Evolutionary conservation across 1,139 yeast genomes (phyloP), one percentile per base, ranked within the genome.

Genomic region (Meyerozyma athensensis): DNA sequence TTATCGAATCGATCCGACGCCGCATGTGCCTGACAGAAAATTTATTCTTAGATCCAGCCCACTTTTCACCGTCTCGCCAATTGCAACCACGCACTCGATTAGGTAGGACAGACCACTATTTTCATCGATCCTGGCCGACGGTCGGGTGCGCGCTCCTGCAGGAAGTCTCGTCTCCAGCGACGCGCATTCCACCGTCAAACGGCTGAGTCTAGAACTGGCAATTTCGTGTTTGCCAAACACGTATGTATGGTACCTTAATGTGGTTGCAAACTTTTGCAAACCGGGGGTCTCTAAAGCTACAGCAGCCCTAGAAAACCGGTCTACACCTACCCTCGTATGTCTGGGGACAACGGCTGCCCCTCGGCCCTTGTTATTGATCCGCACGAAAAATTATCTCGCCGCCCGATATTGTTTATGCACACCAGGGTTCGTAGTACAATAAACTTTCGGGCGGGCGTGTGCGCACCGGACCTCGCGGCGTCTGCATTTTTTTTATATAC

Each of bases 1-100:
- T 38, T 13, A 40, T 41, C 18, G 43, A 35, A 31, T 46, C 49
- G 1, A 46, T 22, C 6, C 41, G 37, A 12, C 45, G 43, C 17
- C 40, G 36, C 8, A 45, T 42, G 17, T 30, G 22, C n/a, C n/a
- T n/a, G n/a, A n/a, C n/a, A n/a, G n/a, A n/a, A n/a, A n/a, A n/a
- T n/a, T n/a, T n/a, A n/a, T n/a, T n/a, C n/a, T n/a, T n/a, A n/a
- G n/a, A n/a, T n/a, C n/a, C n/a, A n/a, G n/a, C n/a, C n/a, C n/a
- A n/a, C n/a, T n/a, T n/a, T n/a, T n/a, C n/a, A n/a, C n/a, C n/a
- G n/a, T n/a, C n/a, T n/a, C n/a, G n/a, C n/a, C n/a, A n/a, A n/a
- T n/a, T n/a, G n/a, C n/a, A n/a, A n/a, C n/a, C n/a, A n/a, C n/a
- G n/a, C n/a, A n/a, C n/a, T n/a, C n/a, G n/a, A n/a, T n/a, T n/a